Percentiles rank a stretch among this genome's conserved stretches.
Conservation (phyloP, 2,329 filamentous ascomycete genomes). For the Gliomastix tumulicola region DNA sequence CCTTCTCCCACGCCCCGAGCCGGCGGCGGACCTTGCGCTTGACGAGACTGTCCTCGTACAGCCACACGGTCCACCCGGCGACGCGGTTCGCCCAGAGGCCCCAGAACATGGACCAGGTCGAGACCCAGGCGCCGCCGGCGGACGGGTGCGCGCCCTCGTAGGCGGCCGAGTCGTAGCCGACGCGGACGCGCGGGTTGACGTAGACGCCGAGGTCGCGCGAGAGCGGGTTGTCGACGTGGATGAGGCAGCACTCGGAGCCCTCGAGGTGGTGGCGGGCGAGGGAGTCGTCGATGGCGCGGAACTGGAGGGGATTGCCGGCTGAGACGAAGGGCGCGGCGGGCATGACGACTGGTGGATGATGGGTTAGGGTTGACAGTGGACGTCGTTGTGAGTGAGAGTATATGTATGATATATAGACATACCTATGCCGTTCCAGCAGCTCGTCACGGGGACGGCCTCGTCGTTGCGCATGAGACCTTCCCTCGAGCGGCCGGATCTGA, state of each 20-base stretch:
- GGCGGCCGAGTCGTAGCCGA: slow-evolving; percentile 52
- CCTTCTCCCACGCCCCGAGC: slow-evolving; percentile 28
- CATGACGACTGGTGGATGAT: slow-evolving; percentile 32
- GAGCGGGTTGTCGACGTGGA: slow-evolving; percentile 64
- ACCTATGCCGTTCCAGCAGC: slow-evolving; percentile 40
- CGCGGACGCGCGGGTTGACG: slow-evolving; percentile 62
- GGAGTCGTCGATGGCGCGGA: slow-evolving; percentile 56
- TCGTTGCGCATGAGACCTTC: slow-evolving; percentile 40
- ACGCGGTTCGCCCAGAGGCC: slow-evolving; percentile 55
- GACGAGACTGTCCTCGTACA: slow-evolving; percentile 4
- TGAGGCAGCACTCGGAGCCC: slow-evolving; percentile 73
- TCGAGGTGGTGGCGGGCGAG: slow-evolving; percentile 60
- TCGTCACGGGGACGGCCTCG: slow-evolving; percentile 35
- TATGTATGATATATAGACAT: too few relatives aligned
- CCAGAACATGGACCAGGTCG: slow-evolving; percentile 35
- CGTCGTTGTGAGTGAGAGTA: neutral
- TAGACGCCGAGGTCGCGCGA: slow-evolving; percentile 48
- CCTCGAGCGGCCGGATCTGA: slow-evolving; percentile 32
- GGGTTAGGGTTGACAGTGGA: neutral
- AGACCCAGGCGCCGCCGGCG: slow-evolving; percentile 33
- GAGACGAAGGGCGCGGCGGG: slow-evolving; percentile 48
- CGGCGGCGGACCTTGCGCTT: slow-evolving; percentile 22
- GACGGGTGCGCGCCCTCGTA: slow-evolving; percentile 40
- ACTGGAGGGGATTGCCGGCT: slow-evolving; percentile 36
- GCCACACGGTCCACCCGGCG: slow-evolving; percentile 27